Evolutionary conservation across 1,284 basidiomycete genomes (phyloP), one percentile per base, ranked within the genome.

Genomic region (Moesziomyces sp.): DNA sequence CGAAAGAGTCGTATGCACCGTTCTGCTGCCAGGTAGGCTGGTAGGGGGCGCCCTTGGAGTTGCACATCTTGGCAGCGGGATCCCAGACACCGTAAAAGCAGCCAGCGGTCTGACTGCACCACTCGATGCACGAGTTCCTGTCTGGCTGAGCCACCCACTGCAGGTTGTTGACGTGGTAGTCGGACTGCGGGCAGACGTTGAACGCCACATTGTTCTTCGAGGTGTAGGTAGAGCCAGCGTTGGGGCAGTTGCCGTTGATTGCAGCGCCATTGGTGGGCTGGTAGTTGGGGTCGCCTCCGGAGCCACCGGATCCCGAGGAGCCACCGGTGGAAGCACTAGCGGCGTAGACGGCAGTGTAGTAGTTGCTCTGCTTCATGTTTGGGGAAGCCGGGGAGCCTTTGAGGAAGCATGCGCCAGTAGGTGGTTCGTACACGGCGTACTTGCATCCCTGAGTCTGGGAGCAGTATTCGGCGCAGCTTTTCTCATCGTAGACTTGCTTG

Each of bases 51-150:
- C 48, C 48, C 18, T 50, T 50, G 11, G 28, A 35, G 35, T 35
- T n/a, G 48, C 48, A 50, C 28, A 21, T 50, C 35, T 40, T 50
- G 21, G 14, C 18, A 16, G 19, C 48, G 9, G 48, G 35, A 10
- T 50, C 48, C 33, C 35, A 50, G 6, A 40, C 35, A 16, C 48
- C 48, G 33, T 40, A 50, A 14, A 50, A 28, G 48, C 48, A 50
- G 9, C 48, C 48, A 10, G 48, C 19, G 30, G 48, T 50, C 19
- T 38, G 35, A 30, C 48, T 50, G 35, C 48, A 50, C 48, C 48
- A 50, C n/a, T 50, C 48, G 35, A 50, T 50, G 19, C 48, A 50
- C 3, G 48, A 33, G 13, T 33, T 33, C 13, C 33, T 30, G 33
- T 23, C 14, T n/a, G 48, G 7, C 24, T 50, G 48, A 11, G 7